Evolutionary conservation across 177 flowering plant genomes (phyloP), one percentile per base, ranked within the genome.

Genomic region (Vitis hybrid): DNA sequence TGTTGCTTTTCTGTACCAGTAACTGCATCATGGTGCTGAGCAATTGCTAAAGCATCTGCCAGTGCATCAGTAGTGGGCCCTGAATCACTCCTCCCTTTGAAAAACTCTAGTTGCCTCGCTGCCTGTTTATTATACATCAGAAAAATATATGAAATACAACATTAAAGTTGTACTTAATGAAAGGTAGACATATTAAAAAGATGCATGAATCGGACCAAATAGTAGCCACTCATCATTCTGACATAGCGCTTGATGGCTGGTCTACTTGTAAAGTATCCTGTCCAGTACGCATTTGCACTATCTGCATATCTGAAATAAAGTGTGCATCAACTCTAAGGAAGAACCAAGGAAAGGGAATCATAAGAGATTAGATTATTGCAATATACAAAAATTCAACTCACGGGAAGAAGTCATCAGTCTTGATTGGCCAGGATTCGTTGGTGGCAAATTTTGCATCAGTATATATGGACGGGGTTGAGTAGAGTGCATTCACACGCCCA

Each of bases 21-120:
- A 64, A 93, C 95, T 61, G 90, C 98, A 87, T 93, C 98, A 78
- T 93, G 98, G 80, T 93, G 98, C 72, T 93, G 98, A 73, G 90
- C 91, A 71, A 93, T 83, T 59, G 94, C 98, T 73, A 93, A 80
- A 66, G 98, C 97, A 85, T 93, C 92, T 10, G 85, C 97, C 65
- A 93, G 74, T 51, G 79, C 65, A 71, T 87, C 91, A 52, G 92
- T 87, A 16, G 80, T 90, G 51, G 91, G 86, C 19, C 90, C 84
- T 33, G 80, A 70, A 39, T 74, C 67, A 70, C 72, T 86, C 74
- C 89, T 91, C 59, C 98, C 98, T 73, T 45, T 74, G 48, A 89
- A 80, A 74, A 80, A 85, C 66, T 93, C 98, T 58, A 93, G 75
- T 73, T 93, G 98, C 70, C 95, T 85, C 64, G 97, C 95, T 65